Percentiles rank a stretch among this genome's conserved stretches.
Conservation (phyloP, 768 basidiomycete species). For the Dacryopinax primogenitus region DNA sequence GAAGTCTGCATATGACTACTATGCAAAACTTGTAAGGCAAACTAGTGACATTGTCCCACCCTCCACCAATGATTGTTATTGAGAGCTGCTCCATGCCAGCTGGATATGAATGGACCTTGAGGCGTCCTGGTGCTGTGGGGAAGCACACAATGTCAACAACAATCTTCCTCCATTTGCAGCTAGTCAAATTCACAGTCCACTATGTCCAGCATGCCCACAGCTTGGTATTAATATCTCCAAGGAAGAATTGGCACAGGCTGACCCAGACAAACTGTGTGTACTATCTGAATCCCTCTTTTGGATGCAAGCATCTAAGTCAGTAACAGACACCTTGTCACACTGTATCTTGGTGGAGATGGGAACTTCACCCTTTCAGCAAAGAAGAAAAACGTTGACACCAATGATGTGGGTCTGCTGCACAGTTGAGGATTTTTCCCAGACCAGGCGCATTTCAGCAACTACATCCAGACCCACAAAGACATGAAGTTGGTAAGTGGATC, state of each 20-base stretch:
- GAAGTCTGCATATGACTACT: constrained; percentile 16
- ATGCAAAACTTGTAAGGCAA: background rate
- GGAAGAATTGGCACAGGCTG: background rate
- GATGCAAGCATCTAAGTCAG: background rate
- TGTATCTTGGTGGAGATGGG: background rate
- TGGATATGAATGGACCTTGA: background rate
- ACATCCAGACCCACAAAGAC: background rate
- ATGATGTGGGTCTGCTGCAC: background rate
- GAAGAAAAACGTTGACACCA: background rate
- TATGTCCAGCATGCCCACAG: background rate
- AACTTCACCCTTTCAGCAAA: background rate
- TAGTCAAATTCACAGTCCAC: background rate
- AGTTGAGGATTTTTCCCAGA: background rate
- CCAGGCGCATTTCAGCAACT: background rate
- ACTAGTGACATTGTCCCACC: background rate
- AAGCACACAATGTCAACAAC: background rate
- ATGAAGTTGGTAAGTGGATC: background rate
- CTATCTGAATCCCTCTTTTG: background rate
- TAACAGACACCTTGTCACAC: background rate
- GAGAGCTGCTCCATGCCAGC: background rate
- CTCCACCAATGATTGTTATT: no score
- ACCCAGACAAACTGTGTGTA: background rate
- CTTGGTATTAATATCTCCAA: background rate
- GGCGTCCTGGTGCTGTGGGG: background rate
- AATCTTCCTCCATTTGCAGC: background rate